Conservation (phyloP, 495 filamentous ascomycete genomes). For the Hypoxylon fuscum region DNA sequence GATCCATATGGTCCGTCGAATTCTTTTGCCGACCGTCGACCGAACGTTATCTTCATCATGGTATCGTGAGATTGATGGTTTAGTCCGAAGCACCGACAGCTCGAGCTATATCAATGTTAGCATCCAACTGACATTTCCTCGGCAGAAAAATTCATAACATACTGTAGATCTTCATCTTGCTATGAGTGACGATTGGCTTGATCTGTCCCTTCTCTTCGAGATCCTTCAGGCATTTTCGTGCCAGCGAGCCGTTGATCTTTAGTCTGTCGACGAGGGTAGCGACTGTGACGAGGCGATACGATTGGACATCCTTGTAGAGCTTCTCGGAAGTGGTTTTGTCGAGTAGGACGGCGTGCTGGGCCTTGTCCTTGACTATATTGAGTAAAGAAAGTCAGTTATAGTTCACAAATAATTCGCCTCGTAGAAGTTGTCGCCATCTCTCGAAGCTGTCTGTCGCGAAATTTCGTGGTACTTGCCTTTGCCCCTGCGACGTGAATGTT, state of each 20-base stretch:
- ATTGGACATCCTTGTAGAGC: conserved; percentile 99
- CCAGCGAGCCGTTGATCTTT: conserved; percentile 99
- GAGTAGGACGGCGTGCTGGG: conserved; percentile 90
- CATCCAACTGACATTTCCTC: conserved; percentile 23
- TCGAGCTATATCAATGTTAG: conserved; percentile 63
- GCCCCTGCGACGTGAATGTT: conserved; percentile 42
- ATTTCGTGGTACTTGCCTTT: conserved; percentile 41
- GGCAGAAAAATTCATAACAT: too few species aligned
- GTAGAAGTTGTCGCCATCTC: conserved; percentile 17
- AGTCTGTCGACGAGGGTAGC: conserved; percentile 97
- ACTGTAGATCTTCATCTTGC: conserved; percentile 99
- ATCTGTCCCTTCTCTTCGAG: conserved; percentile 98
- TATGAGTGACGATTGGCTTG: conserved; percentile 97
- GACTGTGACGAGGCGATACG: conserved; percentile 99
- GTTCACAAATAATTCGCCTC: conserved; percentile 17
- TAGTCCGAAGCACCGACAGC: conserved; percentile 68
- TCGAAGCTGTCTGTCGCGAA: conserved; percentile 26
- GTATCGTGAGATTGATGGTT: conserved; percentile 50
- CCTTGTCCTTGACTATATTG: conserved; percentile 98
- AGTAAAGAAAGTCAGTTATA: conserved; percentile 35
- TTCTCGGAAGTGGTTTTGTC: conserved; percentile 84
- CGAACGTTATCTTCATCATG: conserved; percentile 41
- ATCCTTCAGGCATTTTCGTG: conserved; percentile 87
- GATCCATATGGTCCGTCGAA: conserved; percentile 43
- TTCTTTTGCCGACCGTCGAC: conserved; percentile 36